A percentile compares a stretch with the other conserved stretches of the same genome.
Evolutionary conservation across 345 rosid species (phyloP).

Genomic region (Geranium rotundifolium): DNA sequence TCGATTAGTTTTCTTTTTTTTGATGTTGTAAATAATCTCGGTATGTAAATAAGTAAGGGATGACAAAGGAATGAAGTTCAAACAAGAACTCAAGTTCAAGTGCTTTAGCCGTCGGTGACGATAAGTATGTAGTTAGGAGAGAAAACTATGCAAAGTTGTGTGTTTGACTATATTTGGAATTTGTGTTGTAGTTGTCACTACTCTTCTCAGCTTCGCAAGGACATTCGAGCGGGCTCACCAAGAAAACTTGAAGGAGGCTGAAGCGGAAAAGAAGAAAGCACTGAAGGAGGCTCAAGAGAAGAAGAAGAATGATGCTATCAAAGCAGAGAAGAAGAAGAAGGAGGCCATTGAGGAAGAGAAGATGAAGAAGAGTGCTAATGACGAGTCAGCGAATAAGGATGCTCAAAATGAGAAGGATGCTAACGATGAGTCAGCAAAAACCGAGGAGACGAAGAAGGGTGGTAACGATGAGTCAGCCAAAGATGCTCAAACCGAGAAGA

Average conservation of each 20-base stretch:
- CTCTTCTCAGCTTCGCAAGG: conserved; percentile 59
- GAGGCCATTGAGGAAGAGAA: conserved; percentile 5
- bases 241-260: conserved; percentile 67
- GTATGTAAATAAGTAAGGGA: neutral
- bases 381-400: too few species aligned
- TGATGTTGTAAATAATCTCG: neutral
- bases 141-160: neutral
- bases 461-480: too few species aligned
- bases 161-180: conserved; percentile 3
- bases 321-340: conserved; percentile 8
- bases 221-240: conserved; percentile 59
- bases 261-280: conserved; percentile 50
- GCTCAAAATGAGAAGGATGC: too few species aligned
- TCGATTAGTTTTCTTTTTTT: too few species aligned
- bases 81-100: too few species aligned
- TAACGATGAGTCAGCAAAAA: too few species aligned
- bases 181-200: conserved; percentile 50
- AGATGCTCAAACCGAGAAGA: too few species aligned
- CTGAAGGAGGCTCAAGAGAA: conserved; percentile 39
- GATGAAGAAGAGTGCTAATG: too few species aligned
- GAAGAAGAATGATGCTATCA: conserved; percentile 5
- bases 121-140: too few species aligned
- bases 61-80: too few species aligned
- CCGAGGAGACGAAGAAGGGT: too few species aligned
- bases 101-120: too few species aligned